Evolutionary conservation across 2,329 filamentous ascomycete species (phyloP), one percentile per base, ranked within the genome.

Genomic region (Clarireedia monteithiana): DNA sequence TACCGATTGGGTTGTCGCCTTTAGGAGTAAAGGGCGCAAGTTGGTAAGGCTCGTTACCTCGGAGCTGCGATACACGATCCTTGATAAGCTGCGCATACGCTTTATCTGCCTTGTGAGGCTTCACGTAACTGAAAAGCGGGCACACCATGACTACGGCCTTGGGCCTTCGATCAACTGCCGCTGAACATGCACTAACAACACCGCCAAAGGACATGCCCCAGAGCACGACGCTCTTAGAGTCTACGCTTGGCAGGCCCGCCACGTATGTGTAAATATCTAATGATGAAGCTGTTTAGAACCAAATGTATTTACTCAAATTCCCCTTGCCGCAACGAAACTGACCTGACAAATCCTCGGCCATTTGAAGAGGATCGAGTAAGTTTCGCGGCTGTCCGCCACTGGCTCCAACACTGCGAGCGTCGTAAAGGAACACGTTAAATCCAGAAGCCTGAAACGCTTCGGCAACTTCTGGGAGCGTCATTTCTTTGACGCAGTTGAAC

Each of bases 131-230:
- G 34, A 50, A 36, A n/a, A 27, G 44, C 3, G 65, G 66, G 39
- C 55, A 61, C 14, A 68, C 49, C 5, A 64, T 60, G 15, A 72
- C 56, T 3, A 72, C 69, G 20, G 64, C 66, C 52, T 71, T 72
- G 44, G 73, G 68, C 36, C 72, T 62, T 17, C 65, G 64, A 57
- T 75, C 73, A 0, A 69, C 59, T 6, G 72, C 72, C 15, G 68
- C 72, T 27, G 72, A 67, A 34, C 60, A 64, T 1, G 74, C 58
- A 6, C 70, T 69, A 58, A 73, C 66, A 9, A 68, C 70, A 9
- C 69, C 72, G 44, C 63, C 63, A 58, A 71, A 69, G 14, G 67
- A 68, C 47, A 63, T 62, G 3, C 72, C 72, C 69, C 71, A 74
- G 39, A 72, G 63, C 15, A 62, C 68, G 48, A 74, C 70, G 20